Evolutionary conservation across 208 protist genomes (phyloP), one percentile per base, ranked within the genome.

Genomic region (Wallacemonas sp.): DNA sequence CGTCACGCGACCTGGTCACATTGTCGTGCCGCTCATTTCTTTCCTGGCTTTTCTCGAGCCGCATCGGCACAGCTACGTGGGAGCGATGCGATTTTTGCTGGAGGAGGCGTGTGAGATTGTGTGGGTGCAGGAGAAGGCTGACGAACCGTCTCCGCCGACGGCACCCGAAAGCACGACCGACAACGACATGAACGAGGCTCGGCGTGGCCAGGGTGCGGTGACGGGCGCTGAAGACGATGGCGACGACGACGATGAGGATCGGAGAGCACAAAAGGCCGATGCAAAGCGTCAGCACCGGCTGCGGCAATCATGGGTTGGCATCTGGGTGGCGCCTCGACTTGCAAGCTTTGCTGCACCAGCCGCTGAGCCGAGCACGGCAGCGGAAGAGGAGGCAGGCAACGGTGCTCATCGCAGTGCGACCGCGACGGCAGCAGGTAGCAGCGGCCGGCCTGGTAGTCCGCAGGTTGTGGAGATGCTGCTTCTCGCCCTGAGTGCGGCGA

Each of bases 121-220:
- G 15, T 83, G 77, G 73, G 73, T 83, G 54, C 34, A 64, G 61
- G 45, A 46, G n/a, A n/a, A n/a, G n/a, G n/a, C n/a, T 31, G 39
- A 55, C 36, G 12, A 22, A 11, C 33, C 56, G 12, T n/a, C n/a
- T 17, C 28, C 33, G 61, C 45, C 8, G 19, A 64, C 15, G 6
- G 46, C 46, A 11, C 6, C 46, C 9, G 33, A 39, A 8, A 24
- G 54, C 34, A 9, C n/a, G n/a, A n/a, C n/a, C n/a, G n/a, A n/a
- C n/a, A n/a, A n/a, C n/a, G n/a, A n/a, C n/a, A n/a, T n/a, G n/a
- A n/a, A n/a, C n/a, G n/a, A n/a, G n/a, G n/a, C n/a, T n/a, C n/a
- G n/a, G n/a, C n/a, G n/a, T n/a, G n/a, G n/a, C n/a, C n/a, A n/a
- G n/a, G n/a, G n/a, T n/a, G n/a, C n/a, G n/a, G n/a, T n/a, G n/a